Percentiles rank a stretch among this genome's conserved stretches.
Conservation (phyloP, 2,329 filamentous ascomycete genomes). For the Domatiomyces globalis region DNA sequence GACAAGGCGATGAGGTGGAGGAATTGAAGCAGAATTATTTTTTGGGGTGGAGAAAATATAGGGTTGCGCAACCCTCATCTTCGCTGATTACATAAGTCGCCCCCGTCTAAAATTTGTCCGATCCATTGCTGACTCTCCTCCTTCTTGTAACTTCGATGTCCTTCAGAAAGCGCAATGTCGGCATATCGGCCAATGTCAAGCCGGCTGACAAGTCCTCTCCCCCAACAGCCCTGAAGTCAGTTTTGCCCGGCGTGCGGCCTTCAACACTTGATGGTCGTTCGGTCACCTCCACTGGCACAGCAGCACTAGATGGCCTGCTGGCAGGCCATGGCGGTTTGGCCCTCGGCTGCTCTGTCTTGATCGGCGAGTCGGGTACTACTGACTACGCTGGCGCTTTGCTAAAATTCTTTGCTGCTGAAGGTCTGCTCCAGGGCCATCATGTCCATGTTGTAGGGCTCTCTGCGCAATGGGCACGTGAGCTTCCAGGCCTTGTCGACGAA, state of each 20-base stretch:
- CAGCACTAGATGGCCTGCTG: slow-evolving; percentile 69
- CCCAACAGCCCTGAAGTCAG: slow-evolving; percentile 11
- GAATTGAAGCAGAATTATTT: not conserved
- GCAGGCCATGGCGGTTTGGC: slow-evolving; percentile 76
- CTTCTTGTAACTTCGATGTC: slow-evolving; percentile 37
- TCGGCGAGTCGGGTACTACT: slow-evolving; percentile 84
- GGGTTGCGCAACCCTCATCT: not conserved
- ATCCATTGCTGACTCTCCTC: not conserved
- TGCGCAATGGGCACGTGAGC: slow-evolving; percentile 65
- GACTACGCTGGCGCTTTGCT: slow-evolving; percentile 79
- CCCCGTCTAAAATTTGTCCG: not conserved
- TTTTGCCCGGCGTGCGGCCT: slow-evolving; percentile 50
- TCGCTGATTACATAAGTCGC: not conserved
- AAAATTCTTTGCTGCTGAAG: slow-evolving; percentile 84
- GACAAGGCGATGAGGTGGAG: too few relatives aligned
- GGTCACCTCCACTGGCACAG: slow-evolving; percentile 82
- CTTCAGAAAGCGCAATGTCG: slow-evolving; percentile 54
- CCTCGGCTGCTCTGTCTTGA: slow-evolving; percentile 62
- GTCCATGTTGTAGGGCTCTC: slow-evolving; percentile 72
- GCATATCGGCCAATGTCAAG: slow-evolving; percentile 32
- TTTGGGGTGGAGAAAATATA: not conserved
- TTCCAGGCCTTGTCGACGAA: slow-evolving; percentile 56
- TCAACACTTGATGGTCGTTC: slow-evolving; percentile 77
- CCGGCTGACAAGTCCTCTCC: slow-evolving; percentile 18
- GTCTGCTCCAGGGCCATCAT: slow-evolving; percentile 76